Base-by-base conservation (phyloP, 345 rosid species). In the Toxicodendron radicans region DNA sequence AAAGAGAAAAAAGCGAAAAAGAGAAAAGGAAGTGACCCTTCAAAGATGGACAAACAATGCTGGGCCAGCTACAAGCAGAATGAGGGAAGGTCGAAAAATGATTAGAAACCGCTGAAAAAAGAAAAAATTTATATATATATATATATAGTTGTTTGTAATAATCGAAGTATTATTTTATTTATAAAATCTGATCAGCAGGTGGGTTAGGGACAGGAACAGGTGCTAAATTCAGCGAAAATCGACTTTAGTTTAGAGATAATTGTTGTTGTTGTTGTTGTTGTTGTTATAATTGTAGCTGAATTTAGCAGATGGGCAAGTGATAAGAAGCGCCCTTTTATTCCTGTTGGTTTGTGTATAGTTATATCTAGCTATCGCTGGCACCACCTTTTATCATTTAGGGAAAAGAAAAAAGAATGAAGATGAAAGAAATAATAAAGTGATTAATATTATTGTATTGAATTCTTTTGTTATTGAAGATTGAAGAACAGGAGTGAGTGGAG, bases 191-290 rank as follows among this genome's bases (percentile, higher is more conserved):
- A 20, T 59, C 46, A 43, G 60, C 64, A 73, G 73, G 58, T 60
- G 75, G 81, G 52, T 56, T 66, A 75, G 80, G 84, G 68, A 57
- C 85, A 75, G 85, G 90, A 87, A 87, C 90, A 89, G 73, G 80
- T 81, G 89, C 82, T 84, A 85, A 84, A 87, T 84, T 87, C 68
- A 76, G 83, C 78, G 56, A 59, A 65, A 58, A 58, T 62, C 35
- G 18, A 66, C 62, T 32, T 53, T 58, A 38, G 12, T 23, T 68
- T 62, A 54, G 67, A 66, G 54, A 61, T 56, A 21, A 27, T 73
- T 66, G 64, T 43, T 52, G 62, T 58, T 72, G 30, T 57, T 74
- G 64, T 43, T 52, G 62, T 18, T 54, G 18, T 27, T 14, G 62
- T 58, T 72, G 30, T 57, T 74, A 52, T 49, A 41, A 23, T 65